A percentile compares a stretch with the other conserved stretches of the same genome.
phyloP scores from a whole-genome alignment of 2,329 filamentous ascomycete genomes.

The Onygenales sp. region DNA sequence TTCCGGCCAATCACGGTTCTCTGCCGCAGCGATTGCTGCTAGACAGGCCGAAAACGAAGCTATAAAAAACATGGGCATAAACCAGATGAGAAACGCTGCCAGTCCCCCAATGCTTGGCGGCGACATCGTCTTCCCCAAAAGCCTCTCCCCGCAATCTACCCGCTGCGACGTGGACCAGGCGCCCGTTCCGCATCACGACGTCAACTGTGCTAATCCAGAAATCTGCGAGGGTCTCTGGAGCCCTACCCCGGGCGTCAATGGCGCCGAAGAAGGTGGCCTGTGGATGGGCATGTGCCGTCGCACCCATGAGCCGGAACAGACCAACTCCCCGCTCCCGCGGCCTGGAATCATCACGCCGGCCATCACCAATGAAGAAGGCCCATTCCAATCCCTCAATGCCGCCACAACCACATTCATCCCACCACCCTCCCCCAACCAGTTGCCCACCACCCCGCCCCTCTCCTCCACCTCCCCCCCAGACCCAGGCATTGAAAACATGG shows the following conservation, averaged over 20 bases:
- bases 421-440: background rate
- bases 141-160: slow-evolving; percentile 72
- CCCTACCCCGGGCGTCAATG: slow-evolving; percentile 51
- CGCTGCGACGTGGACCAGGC: slow-evolving; percentile 70
- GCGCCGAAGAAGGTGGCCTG: slow-evolving; percentile 34
- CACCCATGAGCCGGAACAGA: slow-evolving; percentile 7
- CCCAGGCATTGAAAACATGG: slow-evolving; percentile 2
- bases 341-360: slow-evolving; percentile 20
- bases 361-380: background rate
- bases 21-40: slow-evolving; percentile 21
- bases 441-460: slow-evolving; percentile 7
- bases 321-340: slow-evolving; percentile 6
- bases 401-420: background rate
- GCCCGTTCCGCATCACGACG: slow-evolving; percentile 43
- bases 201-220: slow-evolving; percentile 33
- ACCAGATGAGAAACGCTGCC: slow-evolving; percentile 47
- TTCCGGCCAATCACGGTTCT: slow-evolving; percentile 17
- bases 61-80: slow-evolving; percentile 12
- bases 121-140: slow-evolving; percentile 72
- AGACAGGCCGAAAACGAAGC: slow-evolving; percentile 11
- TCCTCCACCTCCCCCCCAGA: background rate
- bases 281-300: slow-evolving; percentile 38
- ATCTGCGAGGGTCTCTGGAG: slow-evolving; percentile 63
- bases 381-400: slow-evolving; percentile 3
- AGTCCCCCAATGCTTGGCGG: slow-evolving; percentile 80